Conservation (phyloP, 805 yeast genomes). For the Kluyveromyces siamensis region DNA sequence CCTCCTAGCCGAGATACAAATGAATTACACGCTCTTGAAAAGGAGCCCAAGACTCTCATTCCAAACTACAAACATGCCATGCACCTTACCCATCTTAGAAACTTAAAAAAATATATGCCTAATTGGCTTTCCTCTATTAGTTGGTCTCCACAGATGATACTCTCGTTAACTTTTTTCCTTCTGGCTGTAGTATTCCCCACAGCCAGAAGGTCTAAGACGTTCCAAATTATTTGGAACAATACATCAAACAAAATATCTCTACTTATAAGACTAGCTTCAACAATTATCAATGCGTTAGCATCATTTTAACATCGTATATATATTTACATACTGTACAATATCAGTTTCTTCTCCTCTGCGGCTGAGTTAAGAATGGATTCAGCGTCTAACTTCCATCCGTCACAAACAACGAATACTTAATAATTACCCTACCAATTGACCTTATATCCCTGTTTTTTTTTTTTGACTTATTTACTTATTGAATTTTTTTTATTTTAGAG, state of each 20-base stretch:
- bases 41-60: neutral
- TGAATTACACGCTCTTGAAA: neutral
- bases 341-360: too few relatives aligned
- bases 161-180: neutral
- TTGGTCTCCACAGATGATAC: constrained; percentile 1
- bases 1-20: neutral
- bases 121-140: neutral
- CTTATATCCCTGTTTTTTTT: neutral
- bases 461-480: neutral
- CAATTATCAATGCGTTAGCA: neutral
- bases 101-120: neutral
- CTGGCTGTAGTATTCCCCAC: neutral
- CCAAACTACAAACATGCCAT: neutral
- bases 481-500: too few relatives aligned
- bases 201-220: constrained; percentile 1
- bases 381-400: neutral
- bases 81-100: neutral
- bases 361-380: neutral
- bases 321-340: too few relatives aligned
- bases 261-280: neutral
- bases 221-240: constrained; percentile 1
- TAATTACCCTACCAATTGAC: neutral
- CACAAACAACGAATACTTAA: neutral
- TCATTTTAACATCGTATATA: neutral
- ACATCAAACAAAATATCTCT: neutral